Percentiles rank a stretch among this genome's conserved stretches.
Conservation (phyloP, 2,329 filamentous ascomycete genomes). For the Colletotrichum tofieldiae region DNA sequence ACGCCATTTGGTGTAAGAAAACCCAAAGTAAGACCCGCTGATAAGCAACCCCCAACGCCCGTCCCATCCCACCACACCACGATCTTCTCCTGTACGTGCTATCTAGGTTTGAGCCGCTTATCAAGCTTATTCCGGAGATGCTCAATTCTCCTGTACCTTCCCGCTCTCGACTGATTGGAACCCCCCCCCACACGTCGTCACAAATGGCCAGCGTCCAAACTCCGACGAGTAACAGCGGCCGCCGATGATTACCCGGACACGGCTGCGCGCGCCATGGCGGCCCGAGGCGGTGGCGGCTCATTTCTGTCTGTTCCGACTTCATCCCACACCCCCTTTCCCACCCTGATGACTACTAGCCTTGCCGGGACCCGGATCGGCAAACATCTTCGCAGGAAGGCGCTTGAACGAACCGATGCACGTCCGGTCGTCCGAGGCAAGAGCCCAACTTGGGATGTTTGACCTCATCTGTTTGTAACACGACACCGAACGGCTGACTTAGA, state of each 20-base stretch:
- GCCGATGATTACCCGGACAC: neutral
- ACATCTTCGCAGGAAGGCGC: conserved; percentile 8
- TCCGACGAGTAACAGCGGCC: neutral
- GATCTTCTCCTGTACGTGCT: neutral
- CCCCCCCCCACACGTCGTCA: neutral
- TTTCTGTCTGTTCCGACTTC: neutral
- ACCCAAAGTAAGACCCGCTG: conserved; percentile 17
- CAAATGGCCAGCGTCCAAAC: neutral
- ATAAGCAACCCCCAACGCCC: conserved; percentile 15
- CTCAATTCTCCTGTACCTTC: conserved; percentile 6
- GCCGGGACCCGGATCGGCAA: conserved; percentile 27
- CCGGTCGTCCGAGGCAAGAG: neutral
- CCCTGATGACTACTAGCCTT: conserved; percentile 6
- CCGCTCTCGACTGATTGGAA: neutral
- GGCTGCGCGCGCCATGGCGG: conserved; percentile 16
- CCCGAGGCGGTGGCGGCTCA: conserved; percentile 28
- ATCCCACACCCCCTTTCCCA: neutral
- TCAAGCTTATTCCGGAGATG: conserved; percentile 35
- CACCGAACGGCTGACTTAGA: conserved; percentile 61
- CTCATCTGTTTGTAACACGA: neutral
- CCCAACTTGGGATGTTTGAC: neutral
- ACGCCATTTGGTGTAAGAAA: neutral
- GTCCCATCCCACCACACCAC: conserved; percentile 12
- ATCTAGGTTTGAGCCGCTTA: conserved; percentile 28
- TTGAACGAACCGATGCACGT: neutral